phyloP scores from a whole-genome alignment of 306 rosid species.

The Pachyrhizus erosus region DNA sequence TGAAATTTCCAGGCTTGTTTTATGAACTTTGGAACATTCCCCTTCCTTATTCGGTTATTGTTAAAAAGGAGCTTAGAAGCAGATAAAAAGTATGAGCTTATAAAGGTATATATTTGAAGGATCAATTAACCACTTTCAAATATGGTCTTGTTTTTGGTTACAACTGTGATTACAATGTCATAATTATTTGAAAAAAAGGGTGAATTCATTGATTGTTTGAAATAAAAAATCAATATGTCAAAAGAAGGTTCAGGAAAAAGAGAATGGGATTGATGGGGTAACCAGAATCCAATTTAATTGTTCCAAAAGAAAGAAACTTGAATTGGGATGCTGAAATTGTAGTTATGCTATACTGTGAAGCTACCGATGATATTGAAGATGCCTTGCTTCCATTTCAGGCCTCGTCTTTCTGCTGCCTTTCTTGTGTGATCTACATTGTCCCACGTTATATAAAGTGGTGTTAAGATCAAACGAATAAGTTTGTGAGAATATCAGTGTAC shows the following conservation, averaged over 20 bases:
- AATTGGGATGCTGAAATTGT: background rate
- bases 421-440: conserved; percentile 20
- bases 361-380: conserved; percentile 18
- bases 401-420: conserved; percentile 24
- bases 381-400: conserved; percentile 26
- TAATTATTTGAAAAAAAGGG: background rate
- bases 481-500: background rate
- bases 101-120: background rate
- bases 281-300: conserved; percentile 21
- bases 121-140: background rate
- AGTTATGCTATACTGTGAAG: conserved; percentile 8
- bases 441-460: background rate
- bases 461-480: background rate
- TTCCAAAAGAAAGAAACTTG: background rate
- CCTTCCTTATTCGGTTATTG: background rate
- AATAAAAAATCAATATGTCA: background rate
- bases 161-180: background rate
- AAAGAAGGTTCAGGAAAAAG: background rate
- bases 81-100: background rate
- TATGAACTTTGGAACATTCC: background rate
- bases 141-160: background rate
- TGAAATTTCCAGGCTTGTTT: too few relatives aligned
- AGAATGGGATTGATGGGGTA: background rate
- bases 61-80: background rate
- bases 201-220: background rate